phyloP scores from a whole-genome alignment of 2,329 filamentous ascomycete species.

The Eurotiales sp. region DNA sequence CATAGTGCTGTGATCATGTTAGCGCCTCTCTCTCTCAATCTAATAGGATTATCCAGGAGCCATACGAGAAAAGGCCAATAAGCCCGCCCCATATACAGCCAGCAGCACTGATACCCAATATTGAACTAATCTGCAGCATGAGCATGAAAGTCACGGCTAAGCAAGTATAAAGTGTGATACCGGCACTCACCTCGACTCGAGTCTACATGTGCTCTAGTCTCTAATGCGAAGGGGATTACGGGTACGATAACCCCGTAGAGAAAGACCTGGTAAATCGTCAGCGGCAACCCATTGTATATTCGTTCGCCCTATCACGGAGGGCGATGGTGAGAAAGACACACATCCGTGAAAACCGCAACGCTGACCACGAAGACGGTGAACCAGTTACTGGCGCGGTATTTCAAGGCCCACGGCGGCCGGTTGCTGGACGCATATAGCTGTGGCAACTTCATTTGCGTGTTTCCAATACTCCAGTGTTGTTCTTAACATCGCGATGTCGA shows the following conservation, averaged over 20 bases:
- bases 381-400: slow-evolving; percentile 13
- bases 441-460: neutral
- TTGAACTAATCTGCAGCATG: slow-evolving; percentile 12
- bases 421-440: neutral
- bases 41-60: neutral
- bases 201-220: slow-evolving; percentile 11
- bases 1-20: slow-evolving; percentile 16
- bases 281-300: no score
- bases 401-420: slow-evolving; percentile 6
- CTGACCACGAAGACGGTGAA: slow-evolving; percentile 13
- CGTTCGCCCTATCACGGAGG: no score
- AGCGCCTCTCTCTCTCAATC: neutral
- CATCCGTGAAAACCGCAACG: slow-evolving; percentile 15
- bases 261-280: slow-evolving; percentile 16
- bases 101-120: slow-evolving; percentile 20
- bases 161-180: neutral
- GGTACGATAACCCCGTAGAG: slow-evolving; percentile 22
- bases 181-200: slow-evolving; percentile 5
- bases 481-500: no score
- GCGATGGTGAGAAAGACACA: neutral
- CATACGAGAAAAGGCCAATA: slow-evolving; percentile 15
- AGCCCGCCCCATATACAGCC: slow-evolving; percentile 17
- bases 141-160: neutral
- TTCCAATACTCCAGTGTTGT: no score
- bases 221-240: slow-evolving; percentile 20